Base-by-base conservation (phyloP, 257 asterid species). In the Nicotiana attenuata region DNA sequence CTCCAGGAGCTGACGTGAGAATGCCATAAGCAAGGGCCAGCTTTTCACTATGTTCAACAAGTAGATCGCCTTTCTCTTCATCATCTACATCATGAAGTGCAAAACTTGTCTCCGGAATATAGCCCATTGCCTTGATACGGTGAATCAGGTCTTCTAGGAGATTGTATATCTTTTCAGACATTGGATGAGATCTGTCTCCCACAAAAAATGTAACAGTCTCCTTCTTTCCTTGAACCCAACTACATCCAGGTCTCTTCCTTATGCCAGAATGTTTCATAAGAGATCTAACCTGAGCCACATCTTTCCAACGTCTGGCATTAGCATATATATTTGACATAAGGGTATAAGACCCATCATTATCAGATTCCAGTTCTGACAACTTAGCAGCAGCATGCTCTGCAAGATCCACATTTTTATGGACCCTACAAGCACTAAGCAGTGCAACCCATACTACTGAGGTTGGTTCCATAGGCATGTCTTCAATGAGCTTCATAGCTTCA, bases 31-130 rank as follows among this genome's bases (percentile, higher is more conserved):
- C 94, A 77, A 95, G 94, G 1, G 98, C 98, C 92, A 95, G 83
- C 85, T 95, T 95, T 92, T 95, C 99, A 84, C 99, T 93, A 67
- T 95, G 99, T 85, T 95, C 97, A 66, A 89, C 80, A 53, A 93
- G 85, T 71, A 92, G 91, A 88, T 92, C 93, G 3, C 93, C 89
- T 85, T 93, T 93, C 90, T 95, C 97, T 88, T 95, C 99, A 76
- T 95, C 97, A 85, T 92, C 97, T n/a, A 95, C 99, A 69, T 95
- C 99, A 79, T 95, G 99, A 67, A 95, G 98, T 41, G 98, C 97
- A 86, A 88, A 95, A 85, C 86, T 87, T 38, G 96, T 95, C 85
- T 95, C 98, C 5, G 98, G 93, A n/a, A 90, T 89, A 81, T 95
- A 95, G 0, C 99, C 99, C 97, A 95, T 89, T 28, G 85, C 76